Evolutionary conservation across 257 asterid species (phyloP).

Genomic region (Leonotis leonurus): DNA sequence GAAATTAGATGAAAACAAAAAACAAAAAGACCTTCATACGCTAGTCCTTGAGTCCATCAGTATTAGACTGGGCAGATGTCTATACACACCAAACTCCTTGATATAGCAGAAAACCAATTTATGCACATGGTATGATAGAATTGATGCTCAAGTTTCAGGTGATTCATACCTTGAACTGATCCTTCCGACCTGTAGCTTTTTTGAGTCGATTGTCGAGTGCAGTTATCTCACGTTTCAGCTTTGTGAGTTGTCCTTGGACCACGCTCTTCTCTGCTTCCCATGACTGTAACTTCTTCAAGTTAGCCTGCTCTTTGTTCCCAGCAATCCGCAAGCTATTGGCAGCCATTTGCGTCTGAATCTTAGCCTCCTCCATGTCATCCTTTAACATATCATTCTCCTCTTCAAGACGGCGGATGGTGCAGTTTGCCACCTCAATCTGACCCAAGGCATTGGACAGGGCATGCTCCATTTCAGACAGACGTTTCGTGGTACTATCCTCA

Average conservation of each 20-base stretch:
- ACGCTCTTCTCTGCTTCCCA: slow-evolving; percentile 36
- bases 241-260: slow-evolving; percentile 32
- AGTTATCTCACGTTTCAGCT: slow-evolving; percentile 21
- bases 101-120: neutral
- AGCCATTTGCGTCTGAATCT: slow-evolving; percentile 19
- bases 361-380: slow-evolving; percentile 39
- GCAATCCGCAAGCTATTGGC: slow-evolving; percentile 36
- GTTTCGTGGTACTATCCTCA: slow-evolving; percentile 53
- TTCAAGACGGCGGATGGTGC: slow-evolving; percentile 34
- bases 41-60: neutral
- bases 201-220: slow-evolving; percentile 26
- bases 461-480: slow-evolving; percentile 59
- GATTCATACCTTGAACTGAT: slow-evolving; percentile 59
- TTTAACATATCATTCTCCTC: slow-evolving; percentile 36
- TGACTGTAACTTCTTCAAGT: slow-evolving; percentile 37
- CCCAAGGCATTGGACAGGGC: slow-evolving; percentile 41
- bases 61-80: neutral
- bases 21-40: neutral
- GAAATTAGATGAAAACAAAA: neutral
- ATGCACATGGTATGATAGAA: neutral
- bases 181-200: slow-evolving; percentile 35
- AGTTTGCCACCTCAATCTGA: slow-evolving; percentile 39
- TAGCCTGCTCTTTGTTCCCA: slow-evolving; percentile 43
- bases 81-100: neutral
- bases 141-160: neutral